Conservation (phyloP, 768 basidiomycete genomes). For the Chalciporus sphaerocephalus region DNA sequence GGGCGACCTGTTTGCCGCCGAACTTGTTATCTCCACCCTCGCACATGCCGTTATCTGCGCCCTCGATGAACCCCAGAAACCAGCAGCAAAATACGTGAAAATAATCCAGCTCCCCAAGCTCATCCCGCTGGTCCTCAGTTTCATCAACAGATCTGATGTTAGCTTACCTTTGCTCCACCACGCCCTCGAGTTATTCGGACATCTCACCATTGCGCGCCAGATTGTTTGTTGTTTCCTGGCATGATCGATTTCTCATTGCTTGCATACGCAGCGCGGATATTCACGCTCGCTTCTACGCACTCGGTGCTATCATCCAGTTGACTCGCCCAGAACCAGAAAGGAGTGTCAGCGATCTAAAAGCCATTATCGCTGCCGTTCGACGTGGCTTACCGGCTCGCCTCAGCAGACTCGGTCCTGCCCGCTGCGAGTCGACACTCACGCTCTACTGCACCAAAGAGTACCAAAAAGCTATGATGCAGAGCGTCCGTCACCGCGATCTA, state of each 20-base stretch:
- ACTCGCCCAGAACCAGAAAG: slow-evolving; percentile 43
- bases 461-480: slow-evolving; percentile 51
- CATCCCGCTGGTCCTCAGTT: slow-evolving; percentile 39
- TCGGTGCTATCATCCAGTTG: slow-evolving; percentile 49
- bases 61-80: slow-evolving; percentile 33
- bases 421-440: slow-evolving; percentile 45
- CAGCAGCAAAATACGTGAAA: slow-evolving; percentile 33
- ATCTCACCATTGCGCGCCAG: slow-evolving; percentile 39
- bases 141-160: slow-evolving; percentile 39
- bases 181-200: slow-evolving; percentile 42
- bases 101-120: slow-evolving; percentile 41
- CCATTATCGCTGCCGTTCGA: slow-evolving; percentile 40
- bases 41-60: slow-evolving; percentile 46
- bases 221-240: slow-evolving; percentile 41
- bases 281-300: slow-evolving; percentile 46
- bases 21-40: slow-evolving; percentile 47
- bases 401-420: slow-evolving; percentile 38
- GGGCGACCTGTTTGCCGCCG: slow-evolving; percentile 44
- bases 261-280: slow-evolving; percentile 54
- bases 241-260: slow-evolving; percentile 49
- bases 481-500: slow-evolving; percentile 44
- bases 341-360: slow-evolving; percentile 40
- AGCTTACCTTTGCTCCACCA: slow-evolving; percentile 46
- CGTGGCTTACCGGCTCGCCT: slow-evolving; percentile 46
- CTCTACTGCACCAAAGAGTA: slow-evolving; percentile 39